Evolutionary conservation across 2,329 filamentous ascomycete genomes (phyloP), one percentile per base, ranked within the genome.

Genomic region (Fusarium devonianum): DNA sequence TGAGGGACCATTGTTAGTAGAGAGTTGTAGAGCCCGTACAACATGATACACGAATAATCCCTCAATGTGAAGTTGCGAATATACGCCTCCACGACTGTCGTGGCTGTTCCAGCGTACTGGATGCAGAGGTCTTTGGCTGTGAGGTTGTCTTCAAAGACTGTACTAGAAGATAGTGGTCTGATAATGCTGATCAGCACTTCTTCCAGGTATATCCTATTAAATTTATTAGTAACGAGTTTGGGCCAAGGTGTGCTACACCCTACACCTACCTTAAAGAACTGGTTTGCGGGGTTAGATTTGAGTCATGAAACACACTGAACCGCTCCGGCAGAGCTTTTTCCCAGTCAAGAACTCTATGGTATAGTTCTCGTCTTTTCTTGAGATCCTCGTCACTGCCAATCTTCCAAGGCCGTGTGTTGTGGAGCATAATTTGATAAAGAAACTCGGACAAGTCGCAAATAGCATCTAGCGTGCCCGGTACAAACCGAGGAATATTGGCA

Each of bases 281-380:
- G 3, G 56, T 56, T 40, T 59, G 56, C 2, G 49, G 53, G 3
- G 53, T 53, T 23, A 51, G 42, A 18, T 59, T 59, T n/a, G 33
- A 22, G n/a, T 56, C 53, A 59, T 40, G 22, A n/a, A n/a, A n/a
- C n/a, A n/a, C n/a, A n/a, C n/a, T n/a, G n/a, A n/a, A n/a, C n/a
- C 44, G 39, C 3, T 32, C 30, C 6, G 56, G 56, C 17, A 56
- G 25, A 5, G n/a, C 23, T 6, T 14, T 34, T 17, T 32, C 49
- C 56, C 53, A 59, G 5, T 33, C 14, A 6, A 46, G 28, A 9
- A 55, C 29, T 18, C 44, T 14, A 5, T 11, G 7, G 12, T 51
- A 25, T 9, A 50, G 36, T 11, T 26, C 4, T 11, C 45, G 36
- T 18, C 47, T 50, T 14, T 38, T 16, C 9, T 19, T 22, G 13